Conservation (phyloP, 2,329 filamentous ascomycete species). For the Apiospora rasikravindrae region DNA sequence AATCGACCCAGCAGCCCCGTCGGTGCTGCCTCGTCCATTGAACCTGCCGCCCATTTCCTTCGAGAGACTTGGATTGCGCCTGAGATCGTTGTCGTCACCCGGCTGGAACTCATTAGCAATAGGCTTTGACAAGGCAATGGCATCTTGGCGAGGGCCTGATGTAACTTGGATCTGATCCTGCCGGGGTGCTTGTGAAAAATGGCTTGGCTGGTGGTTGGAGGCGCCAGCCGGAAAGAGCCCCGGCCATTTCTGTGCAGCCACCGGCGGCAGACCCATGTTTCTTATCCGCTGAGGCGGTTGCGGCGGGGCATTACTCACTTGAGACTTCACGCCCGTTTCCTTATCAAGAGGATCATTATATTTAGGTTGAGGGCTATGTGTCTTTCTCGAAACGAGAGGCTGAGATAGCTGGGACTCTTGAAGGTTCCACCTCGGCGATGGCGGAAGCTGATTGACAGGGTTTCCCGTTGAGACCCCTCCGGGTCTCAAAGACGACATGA, state of each 20-base stretch:
- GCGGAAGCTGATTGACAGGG: slow-evolving; percentile 48
- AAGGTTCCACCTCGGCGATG: slow-evolving; percentile 55
- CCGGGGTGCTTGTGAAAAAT: slow-evolving; percentile 26
- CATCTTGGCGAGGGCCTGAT: slow-evolving; percentile 25
- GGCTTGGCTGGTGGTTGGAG: slow-evolving; percentile 26
- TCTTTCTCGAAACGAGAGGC: slow-evolving; percentile 50
- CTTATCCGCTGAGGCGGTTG: slow-evolving; percentile 31
- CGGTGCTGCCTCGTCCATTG: slow-evolving; percentile 35
- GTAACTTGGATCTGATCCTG: slow-evolving; percentile 28
- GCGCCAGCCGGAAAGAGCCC: slow-evolving; percentile 47
- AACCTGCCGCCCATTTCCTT: slow-evolving; percentile 56
- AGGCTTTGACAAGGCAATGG: slow-evolving; percentile 40
- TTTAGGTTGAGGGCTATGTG: slow-evolving; percentile 37
- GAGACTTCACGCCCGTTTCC: slow-evolving; percentile 47
- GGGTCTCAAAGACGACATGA: slow-evolving; percentile 27
- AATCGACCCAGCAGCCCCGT: slow-evolving; percentile 27
- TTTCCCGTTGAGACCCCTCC: slow-evolving; percentile 36
- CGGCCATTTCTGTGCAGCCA: slow-evolving; percentile 56
- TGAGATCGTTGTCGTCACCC: slow-evolving; percentile 40
- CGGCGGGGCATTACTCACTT: slow-evolving; percentile 27
- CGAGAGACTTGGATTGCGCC: slow-evolving; percentile 52
- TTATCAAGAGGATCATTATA: slow-evolving; percentile 53
- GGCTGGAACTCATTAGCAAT: slow-evolving; percentile 43
- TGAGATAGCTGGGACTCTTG: slow-evolving; percentile 60
- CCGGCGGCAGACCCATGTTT: slow-evolving; percentile 49